These are phyloP conservation scores for Phytophthora tentaculata DNA, from an alignment of 352 stramenopile genomes.

Conservation along the genomic window DNA sequence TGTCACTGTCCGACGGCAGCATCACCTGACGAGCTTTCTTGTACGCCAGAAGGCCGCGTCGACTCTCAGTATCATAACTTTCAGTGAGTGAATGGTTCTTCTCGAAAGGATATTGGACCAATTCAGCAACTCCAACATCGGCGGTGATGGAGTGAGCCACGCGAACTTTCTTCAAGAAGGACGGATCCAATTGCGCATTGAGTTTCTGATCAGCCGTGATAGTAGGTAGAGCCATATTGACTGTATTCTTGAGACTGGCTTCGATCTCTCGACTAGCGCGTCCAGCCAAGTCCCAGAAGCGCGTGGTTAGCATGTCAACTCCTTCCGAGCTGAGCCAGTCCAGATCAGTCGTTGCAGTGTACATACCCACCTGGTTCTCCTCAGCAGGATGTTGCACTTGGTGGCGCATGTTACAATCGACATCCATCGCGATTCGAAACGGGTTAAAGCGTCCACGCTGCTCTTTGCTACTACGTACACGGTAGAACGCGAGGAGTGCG, in stretches of 20 bases:
- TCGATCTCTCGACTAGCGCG: slow-evolving; percentile 28
- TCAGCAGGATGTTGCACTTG: slow-evolving; percentile 41
- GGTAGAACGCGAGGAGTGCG: slow-evolving; percentile 42
- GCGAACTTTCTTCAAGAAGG: slow-evolving; percentile 35
- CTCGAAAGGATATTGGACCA: slow-evolving; percentile 38
- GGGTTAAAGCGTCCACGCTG: slow-evolving; percentile 36
- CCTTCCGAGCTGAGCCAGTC: slow-evolving; percentile 34
- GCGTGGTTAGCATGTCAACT: slow-evolving; percentile 21
- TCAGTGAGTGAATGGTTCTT: slow-evolving; percentile 28
- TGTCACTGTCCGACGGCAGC: slow-evolving; percentile 2
- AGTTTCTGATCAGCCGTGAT: slow-evolving; percentile 43
- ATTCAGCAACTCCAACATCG: slow-evolving; percentile 34
- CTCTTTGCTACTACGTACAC: slow-evolving; percentile 24
- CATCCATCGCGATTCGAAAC: slow-evolving; percentile 48
- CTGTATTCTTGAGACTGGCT: slow-evolving; percentile 31
- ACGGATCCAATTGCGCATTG: slow-evolving; percentile 28
- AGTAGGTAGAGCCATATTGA: slow-evolving; percentile 31
- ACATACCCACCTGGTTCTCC: slow-evolving; percentile 46
- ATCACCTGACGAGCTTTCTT: slow-evolving; percentile 18
- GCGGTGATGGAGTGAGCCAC: slow-evolving; percentile 36
- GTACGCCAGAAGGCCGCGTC: slow-evolving; percentile 18
- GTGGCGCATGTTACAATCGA: slow-evolving; percentile 56
- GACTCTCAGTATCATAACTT: slow-evolving; percentile 15
- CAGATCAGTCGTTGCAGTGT: slow-evolving; percentile 31
- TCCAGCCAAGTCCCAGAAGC: slow-evolving; percentile 53